Evolutionary conservation across 2,329 filamentous ascomycete genomes (phyloP).

Genomic region (Colletotrichum brevisporum): DNA sequence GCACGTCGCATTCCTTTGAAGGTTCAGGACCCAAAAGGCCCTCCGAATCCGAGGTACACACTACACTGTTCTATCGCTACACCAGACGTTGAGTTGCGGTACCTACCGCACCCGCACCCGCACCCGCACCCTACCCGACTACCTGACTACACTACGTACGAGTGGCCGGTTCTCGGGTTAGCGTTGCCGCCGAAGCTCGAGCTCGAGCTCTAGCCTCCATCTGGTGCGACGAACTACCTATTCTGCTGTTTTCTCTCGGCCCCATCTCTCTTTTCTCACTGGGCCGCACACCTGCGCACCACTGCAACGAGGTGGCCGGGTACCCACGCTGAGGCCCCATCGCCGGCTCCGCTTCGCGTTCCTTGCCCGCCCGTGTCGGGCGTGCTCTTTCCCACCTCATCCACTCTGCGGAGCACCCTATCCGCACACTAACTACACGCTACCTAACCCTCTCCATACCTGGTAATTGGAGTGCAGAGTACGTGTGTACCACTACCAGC

Average conservation of each 20-base stretch:
- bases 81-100: no score
- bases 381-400: no score
- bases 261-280: slow-evolving; percentile 34
- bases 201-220: background rate
- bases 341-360: slow-evolving; percentile 7
- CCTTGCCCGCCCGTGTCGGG: background rate
- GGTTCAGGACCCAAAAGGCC: background rate
- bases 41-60: no score
- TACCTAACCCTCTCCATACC: no score
- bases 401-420: no score
- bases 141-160: no score
- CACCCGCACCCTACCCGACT: no score
- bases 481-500: no score
- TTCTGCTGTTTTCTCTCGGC: slow-evolving; percentile 34
- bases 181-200: slow-evolving; percentile 9
- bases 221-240: background rate
- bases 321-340: background rate
- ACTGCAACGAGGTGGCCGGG: slow-evolving; percentile 2
- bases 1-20: background rate
- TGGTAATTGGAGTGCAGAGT: no score
- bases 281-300: slow-evolving; percentile 24
- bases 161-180: slow-evolving; percentile 3
- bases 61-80: no score
- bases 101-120: no score
- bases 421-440: no score